Percentiles rank a stretch among this genome's conserved stretches.
These are phyloP conservation scores for Colletotrichum horii DNA, from an alignment of 2,329 filamentous ascomycete species.

Conservation along the genomic window DNA sequence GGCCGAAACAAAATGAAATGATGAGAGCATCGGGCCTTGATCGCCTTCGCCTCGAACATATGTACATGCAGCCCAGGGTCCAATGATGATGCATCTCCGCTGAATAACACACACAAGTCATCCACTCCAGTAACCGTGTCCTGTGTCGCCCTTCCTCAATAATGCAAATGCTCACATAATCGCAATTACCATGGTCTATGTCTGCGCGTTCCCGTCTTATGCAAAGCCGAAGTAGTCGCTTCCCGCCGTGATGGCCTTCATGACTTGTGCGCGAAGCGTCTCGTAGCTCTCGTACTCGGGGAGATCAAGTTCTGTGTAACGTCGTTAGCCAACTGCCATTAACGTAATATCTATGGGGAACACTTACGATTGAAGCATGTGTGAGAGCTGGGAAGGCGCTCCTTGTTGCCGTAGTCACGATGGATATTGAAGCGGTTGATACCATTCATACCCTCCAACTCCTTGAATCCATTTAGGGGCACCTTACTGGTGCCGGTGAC, in stretches of 20 bases:
- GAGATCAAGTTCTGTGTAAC: conserved; percentile 82
- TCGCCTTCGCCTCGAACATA: not conserved
- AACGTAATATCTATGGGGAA: not conserved
- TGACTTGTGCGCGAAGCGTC: conserved; percentile 80
- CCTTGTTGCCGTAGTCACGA: conserved; percentile 95
- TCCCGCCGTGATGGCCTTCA: conserved; percentile 96
- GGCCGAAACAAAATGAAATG: not conserved
- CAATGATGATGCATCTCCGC: not conserved
- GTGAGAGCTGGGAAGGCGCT: conserved; percentile 93
- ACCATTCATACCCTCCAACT: conserved; percentile 98
- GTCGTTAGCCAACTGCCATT: not conserved
- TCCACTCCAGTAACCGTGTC: not conserved
- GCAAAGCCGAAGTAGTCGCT: conserved; percentile 98
- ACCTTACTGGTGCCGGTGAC: conserved; percentile 99
- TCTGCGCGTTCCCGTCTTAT: conserved; percentile 48
- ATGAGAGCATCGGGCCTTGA: not conserved
- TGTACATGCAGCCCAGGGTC: conserved; percentile 6
- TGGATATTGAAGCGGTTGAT: conserved; percentile 99
- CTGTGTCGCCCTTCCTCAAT: conserved; percentile 10
- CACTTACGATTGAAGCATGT: conserved; percentile 99
- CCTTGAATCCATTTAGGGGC: conserved; percentile 97
- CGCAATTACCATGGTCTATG: conserved; percentile 14
- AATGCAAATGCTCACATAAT: conserved; percentile 19
- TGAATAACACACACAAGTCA: conserved; percentile 5
- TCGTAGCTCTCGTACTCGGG: conserved; percentile 99